Conservation (phyloP, 495 filamentous ascomycete species). For the Penicillium malachiteum region DNA sequence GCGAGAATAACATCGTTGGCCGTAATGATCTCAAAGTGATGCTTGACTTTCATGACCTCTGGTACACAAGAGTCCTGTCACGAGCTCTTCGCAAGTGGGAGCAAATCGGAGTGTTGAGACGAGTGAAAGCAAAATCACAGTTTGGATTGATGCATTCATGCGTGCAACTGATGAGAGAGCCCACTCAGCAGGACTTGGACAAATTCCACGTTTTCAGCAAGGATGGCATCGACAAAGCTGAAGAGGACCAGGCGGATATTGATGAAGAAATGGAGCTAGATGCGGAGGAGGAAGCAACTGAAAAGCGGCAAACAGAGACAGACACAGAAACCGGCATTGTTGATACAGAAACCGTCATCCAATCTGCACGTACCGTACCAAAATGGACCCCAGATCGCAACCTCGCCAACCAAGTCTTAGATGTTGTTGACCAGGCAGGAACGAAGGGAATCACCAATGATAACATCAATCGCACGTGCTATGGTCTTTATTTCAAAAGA, state of each 20-base stretch:
- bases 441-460: slow-evolving; percentile 51
- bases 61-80: slow-evolving; percentile 67
- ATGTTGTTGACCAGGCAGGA: slow-evolving; percentile 50
- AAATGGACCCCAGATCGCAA: slow-evolving; percentile 55
- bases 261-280: slow-evolving; percentile 18
- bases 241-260: slow-evolving; percentile 39
- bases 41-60: slow-evolving; percentile 56
- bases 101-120: slow-evolving; percentile 64
- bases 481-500: slow-evolving; percentile 56
- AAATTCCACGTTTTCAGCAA: slow-evolving; percentile 48
- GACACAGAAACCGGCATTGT: no score
- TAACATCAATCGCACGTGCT: slow-evolving; percentile 49
- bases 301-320: no score
- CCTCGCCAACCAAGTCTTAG: slow-evolving; percentile 54
- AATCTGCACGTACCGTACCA: slow-evolving; percentile 41
- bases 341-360: slow-evolving; percentile 18
- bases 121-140: slow-evolving; percentile 61
- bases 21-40: slow-evolving; percentile 62
- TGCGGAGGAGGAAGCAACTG: slow-evolving; percentile 15
- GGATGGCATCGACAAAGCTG: slow-evolving; percentile 28
- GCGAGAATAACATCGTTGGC: slow-evolving; percentile 46
- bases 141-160: slow-evolving; percentile 52
- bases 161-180: slow-evolving; percentile 73
- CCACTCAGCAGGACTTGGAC: slow-evolving; percentile 61
- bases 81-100: slow-evolving; percentile 68